Percentiles rank a stretch among this genome's conserved stretches.
phyloP scores from a whole-genome alignment of 2,329 filamentous ascomycete species.

The Xylariaceae sp. region DNA sequence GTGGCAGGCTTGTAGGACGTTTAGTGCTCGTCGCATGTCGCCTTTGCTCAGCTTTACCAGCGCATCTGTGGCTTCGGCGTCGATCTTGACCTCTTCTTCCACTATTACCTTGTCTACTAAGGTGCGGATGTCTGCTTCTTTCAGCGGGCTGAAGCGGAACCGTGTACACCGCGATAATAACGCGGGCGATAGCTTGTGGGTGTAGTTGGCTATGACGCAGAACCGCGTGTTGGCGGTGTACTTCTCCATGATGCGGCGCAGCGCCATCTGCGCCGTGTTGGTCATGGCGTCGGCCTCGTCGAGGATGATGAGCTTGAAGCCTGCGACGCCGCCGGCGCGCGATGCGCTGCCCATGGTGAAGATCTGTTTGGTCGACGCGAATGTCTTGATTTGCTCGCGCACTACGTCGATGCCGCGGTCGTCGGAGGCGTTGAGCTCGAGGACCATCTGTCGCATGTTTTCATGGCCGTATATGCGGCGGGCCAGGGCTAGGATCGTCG shows the following conservation, averaged over 20 bases:
- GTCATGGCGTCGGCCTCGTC: conserved; percentile 99
- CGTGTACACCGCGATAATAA: conserved; percentile 89
- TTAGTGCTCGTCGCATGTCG: conserved; percentile 91
- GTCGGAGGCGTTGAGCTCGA: conserved; percentile 95
- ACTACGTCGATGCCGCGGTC: conserved; percentile 98
- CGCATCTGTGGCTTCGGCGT: conserved; percentile 72
- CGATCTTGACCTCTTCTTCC: conserved; percentile 82
- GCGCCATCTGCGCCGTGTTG: conserved; percentile 95
- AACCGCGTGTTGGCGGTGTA: conserved; percentile 98
- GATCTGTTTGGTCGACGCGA: conserved; percentile 96
- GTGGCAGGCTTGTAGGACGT: conserved; percentile 94
- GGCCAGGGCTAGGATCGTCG: conserved; percentile 88
- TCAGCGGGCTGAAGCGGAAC: conserved; percentile 91
- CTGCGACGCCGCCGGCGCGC: conserved; percentile 52
- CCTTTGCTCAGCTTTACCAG: conserved; percentile 86
- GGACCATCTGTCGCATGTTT: conserved; percentile 97
- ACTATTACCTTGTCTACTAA: conserved; percentile 86
- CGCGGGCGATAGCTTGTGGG: conserved; percentile 92
- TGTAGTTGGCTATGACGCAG: conserved; percentile 98
- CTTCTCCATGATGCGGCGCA: conserved; percentile 97
- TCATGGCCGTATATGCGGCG: conserved; percentile 85
- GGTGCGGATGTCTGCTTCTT: conserved; percentile 77
- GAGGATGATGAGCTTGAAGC: conserved; percentile 93
- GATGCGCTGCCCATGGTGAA: conserved; percentile 63
- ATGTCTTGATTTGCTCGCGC: conserved; percentile 98